Evolutionary conservation across 306 rosid species (phyloP).

Genomic region (Psophocarpus tetragonolobus): DNA sequence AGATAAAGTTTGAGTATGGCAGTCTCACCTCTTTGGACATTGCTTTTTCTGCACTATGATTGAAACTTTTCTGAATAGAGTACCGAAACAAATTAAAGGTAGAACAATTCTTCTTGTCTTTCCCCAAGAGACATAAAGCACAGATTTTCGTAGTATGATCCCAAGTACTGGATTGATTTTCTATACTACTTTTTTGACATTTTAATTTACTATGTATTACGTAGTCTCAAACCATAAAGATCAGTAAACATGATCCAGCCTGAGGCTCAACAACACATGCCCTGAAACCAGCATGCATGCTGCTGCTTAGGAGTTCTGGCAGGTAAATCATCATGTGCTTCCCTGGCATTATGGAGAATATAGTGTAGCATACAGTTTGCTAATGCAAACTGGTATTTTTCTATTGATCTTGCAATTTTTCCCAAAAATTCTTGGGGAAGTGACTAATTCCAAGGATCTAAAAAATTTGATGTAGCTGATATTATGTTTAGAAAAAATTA

Average conservation of each 20-base stretch:
- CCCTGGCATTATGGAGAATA: not conserved
- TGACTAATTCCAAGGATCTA: not conserved
- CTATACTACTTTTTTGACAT: not conserved
- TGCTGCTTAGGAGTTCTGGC: not conserved
- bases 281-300: not conserved
- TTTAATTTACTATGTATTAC: not conserved
- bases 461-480: not conserved
- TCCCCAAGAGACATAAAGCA: not conserved
- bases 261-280: not conserved
- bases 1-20: not conserved
- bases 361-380: not conserved
- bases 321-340: not conserved
- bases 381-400: constrained; percentile 6
- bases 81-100: not conserved
- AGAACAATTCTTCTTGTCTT: not conserved
- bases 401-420: not conserved
- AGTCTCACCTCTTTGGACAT: not conserved
- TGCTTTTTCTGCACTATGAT: not conserved
- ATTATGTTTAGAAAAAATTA: not conserved
- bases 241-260: constrained; percentile 21
- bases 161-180: not conserved
- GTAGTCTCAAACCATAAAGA: constrained; percentile 32
- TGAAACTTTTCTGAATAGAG: not conserved
- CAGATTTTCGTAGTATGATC: not conserved
- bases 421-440: constrained; percentile 5